Evolutionary conservation across 2,329 filamentous ascomycete genomes (phyloP), one percentile per base, ranked within the genome.

Genomic region (Xylaria hypoxylon): DNA sequence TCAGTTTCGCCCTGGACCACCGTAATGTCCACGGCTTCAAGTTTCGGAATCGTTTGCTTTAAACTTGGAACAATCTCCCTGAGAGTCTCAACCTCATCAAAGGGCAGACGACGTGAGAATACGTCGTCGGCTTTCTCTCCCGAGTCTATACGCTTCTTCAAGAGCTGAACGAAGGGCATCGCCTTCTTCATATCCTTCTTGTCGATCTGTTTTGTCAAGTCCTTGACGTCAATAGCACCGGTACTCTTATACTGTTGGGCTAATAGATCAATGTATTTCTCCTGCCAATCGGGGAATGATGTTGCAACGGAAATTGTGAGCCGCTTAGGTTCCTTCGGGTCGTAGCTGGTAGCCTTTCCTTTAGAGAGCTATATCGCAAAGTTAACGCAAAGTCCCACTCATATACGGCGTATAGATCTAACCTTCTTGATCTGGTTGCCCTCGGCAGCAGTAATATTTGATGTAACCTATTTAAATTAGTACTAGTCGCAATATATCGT

Each of bases 281-380:
- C 90, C 80, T 99, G 96, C 96, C 96, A 98, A 15, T 85, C 85
- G 0, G 96, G 96, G 84, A 92, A 97, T 67, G 88, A 88, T 73
- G 89, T 87, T 6, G 93, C 92, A 57, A 90, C 87, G 82, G 89
- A 97, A 76, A 99, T 91, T 59, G 91, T 94, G 71, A 98, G 88
- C 82, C 92, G 93, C 87, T 97, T 98, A 69, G 93, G 89, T 81
- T 94, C 91, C 81, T 93, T 94, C 44, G 94, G 93, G 80, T 99
- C 94, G 77, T 96, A 98, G 19, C 86, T 84, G 7, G 88, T 87
- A 70, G 89, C 86, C 83, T 97, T 97, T 80, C 95, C 96, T 85
- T 98, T 98, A 72, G 91, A 90, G 19, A 69, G 64, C 67, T 69
- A 44, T 58, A 47, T 22, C 2, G 24, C 13, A n/a, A 5, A 45